phyloP scores from a whole-genome alignment of 2,329 filamentous ascomycete genomes.

The Pezicula carpinea region DNA sequence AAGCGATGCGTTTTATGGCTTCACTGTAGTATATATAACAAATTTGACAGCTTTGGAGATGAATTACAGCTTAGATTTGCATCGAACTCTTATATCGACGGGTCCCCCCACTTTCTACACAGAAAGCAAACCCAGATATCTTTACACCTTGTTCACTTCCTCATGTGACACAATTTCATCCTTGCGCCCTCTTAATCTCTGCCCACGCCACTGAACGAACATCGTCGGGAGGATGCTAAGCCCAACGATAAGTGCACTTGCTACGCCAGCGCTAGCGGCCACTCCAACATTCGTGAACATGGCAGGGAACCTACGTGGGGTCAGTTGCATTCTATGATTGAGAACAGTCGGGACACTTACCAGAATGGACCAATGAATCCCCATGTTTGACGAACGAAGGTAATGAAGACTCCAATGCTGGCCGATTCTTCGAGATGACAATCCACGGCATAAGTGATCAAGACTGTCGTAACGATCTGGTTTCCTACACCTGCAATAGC shows the following conservation, averaged over 20 bases:
- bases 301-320: conserved; percentile 30
- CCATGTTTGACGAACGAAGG: conserved; percentile 49
- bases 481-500: conserved; percentile 50
- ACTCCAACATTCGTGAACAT: conserved; percentile 34
- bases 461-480: conserved; percentile 55
- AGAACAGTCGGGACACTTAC: conserved; percentile 6
- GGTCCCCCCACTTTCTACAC: no score
- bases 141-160: no score
- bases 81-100: no score
- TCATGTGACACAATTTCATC: no score
- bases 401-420: conserved; percentile 54
- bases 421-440: conserved; percentile 47
- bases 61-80: no score
- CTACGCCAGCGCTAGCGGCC: conserved; percentile 30
- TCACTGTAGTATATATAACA: no score
- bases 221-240: conserved; percentile 28
- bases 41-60: no score
- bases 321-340: background rate
- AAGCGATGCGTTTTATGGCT: no score
- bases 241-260: conserved; percentile 31
- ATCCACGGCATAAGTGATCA: conserved; percentile 57
- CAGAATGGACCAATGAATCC: conserved; percentile 34
- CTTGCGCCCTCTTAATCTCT: no score
- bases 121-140: no score
- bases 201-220: conserved; percentile 22